Evolutionary conservation across 2,329 filamentous ascomycete species (phyloP), one percentile per base, ranked within the genome.

Genomic region (Grosmannia clavigera): DNA sequence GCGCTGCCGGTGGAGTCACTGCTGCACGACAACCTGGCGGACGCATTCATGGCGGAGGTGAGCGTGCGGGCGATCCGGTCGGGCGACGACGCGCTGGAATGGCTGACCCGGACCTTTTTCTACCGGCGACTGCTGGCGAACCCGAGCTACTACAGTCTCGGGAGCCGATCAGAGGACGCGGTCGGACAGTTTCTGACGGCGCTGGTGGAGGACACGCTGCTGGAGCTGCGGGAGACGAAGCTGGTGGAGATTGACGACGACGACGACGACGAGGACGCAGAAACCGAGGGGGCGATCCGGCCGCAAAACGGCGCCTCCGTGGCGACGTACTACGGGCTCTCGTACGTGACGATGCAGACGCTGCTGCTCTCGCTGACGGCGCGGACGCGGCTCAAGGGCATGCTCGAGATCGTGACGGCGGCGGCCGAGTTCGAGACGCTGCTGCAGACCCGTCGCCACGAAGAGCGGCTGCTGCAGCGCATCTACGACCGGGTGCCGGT

Each of bases 291-390:
- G 67, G 86, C 85, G 1, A 86, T 97, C 53, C 82, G 88, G 22
- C 92, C 94, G 16, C 83, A 96, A 67, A 97, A 99, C 72, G 88
- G 92, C 2, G 94, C 94, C 66, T 96, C 96, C 89, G 97, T 99
- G 69, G 91, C 90, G 11, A 91, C 94, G 1, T 97, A 99, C 79
- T 99, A 99, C 81, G 97, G 96, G 74, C 96, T 99, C 69, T 96
- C 92, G 6, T 97, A 96, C 75, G 89, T 96, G 72, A 99, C 94
- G 3, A 99, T 99, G 92, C 92, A 99, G 75, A 99, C 94, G 0
- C 92, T 99, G 79, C 78, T 99, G 58, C 79, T 99, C 60, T 99
- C 94, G 16, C 81, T 99, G 55, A 92, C 84, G 60, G 85, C 85
- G 51, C 87, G 87, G 66, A 97, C 92, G 4, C 97, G 96, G 77